These are phyloP conservation scores for Dryadomyces quercivorus DNA, from an alignment of 2,329 filamentous ascomycete genomes.

Conservation along the genomic window DNA sequence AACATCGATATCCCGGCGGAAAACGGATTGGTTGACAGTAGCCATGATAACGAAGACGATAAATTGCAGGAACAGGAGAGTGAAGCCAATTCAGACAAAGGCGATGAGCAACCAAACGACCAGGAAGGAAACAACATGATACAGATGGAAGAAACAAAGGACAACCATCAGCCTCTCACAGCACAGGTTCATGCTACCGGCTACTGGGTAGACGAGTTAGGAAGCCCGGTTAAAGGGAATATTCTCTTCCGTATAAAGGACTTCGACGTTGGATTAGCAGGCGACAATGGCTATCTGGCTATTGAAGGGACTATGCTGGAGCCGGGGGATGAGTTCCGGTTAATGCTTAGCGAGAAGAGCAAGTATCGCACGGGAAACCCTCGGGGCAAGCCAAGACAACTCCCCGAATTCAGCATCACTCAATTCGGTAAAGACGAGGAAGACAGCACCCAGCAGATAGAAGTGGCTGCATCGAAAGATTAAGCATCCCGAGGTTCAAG, in stretches of 20 bases:
- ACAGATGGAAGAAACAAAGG: not conserved
- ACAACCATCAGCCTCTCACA: constrained; percentile 32
- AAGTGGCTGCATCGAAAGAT: constrained; percentile 17
- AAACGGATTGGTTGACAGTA: constrained; percentile 17
- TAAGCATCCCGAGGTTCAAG: not conserved
- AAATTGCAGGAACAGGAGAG: not conserved
- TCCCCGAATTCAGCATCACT: constrained; percentile 45
- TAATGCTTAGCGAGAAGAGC: constrained; percentile 42
- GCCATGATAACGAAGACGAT: not conserved
- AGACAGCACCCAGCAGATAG: constrained; percentile 24
- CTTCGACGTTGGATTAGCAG: constrained; percentile 67
- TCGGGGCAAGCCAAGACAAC: constrained; percentile 20
- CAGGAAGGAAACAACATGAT: constrained; percentile 4
- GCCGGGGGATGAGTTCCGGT: constrained; percentile 49
- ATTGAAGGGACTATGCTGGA: constrained; percentile 80
- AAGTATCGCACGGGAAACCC: constrained; percentile 24
- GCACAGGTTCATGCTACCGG: constrained; percentile 41
- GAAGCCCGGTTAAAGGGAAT: constrained; percentile 56
- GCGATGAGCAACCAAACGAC: constrained; percentile 4
- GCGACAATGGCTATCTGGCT: constrained; percentile 67
- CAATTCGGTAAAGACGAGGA: constrained; percentile 35
- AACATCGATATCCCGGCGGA: constrained; percentile 26
- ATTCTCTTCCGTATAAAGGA: constrained; percentile 71
- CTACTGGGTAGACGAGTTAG: constrained; percentile 64
- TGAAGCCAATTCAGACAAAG: constrained; percentile 17